Base-by-base conservation (phyloP, 345 rosid species). In the Sisymbrium altissimum region DNA sequence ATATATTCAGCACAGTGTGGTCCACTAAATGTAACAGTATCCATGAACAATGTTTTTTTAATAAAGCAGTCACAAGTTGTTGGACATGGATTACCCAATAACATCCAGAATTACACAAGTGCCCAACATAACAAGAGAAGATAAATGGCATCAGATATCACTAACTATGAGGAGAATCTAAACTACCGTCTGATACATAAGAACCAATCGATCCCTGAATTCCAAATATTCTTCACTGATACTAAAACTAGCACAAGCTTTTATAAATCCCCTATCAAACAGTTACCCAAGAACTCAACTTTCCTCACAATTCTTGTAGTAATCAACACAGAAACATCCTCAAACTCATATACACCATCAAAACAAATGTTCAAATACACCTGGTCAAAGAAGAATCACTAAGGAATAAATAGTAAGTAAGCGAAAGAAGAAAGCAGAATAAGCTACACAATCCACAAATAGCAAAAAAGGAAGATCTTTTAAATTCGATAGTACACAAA, bases 1-100 rank as follows among this genome's bases (percentile, higher is more conserved):
- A 53, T 8, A 15, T 9, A 63, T 15, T 70, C 52, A 70, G 62
- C 48, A 62, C 18, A 56, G 21, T 33, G 21, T 60, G 62, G 68
- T 58, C 64, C n/a, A 69, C 33, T 38, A 29, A n/a, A 70, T 64
- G 54, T 19, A 35, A 77, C 72, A 57, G 45, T 64, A 54, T 63
- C 70, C 46, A 52, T 12, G 17, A 52, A 13, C 41, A 19, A 75
- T 18, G 3, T 36, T 21, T 58, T n/a, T 36, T 11, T 27, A 27
- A 58, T 66, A 52, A 64, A 41, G 25, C 23, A 64, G 48, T 12
- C 17, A 52, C 45, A 57, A 64, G 64, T 21, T 38, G 58, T 46
- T 46, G 35, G 7, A 36, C 48, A 66, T 54, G 54, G 2, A 52
- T n/a, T 10, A 19, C 0, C 45, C 15, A 70, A 21, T 6, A 18